Percentiles rank a stretch among this genome's conserved stretches.
These are phyloP conservation scores for Mortierella hygrophila DNA, from an alignment of 192 early-diverging fungal species.

Conservation along the genomic window DNA sequence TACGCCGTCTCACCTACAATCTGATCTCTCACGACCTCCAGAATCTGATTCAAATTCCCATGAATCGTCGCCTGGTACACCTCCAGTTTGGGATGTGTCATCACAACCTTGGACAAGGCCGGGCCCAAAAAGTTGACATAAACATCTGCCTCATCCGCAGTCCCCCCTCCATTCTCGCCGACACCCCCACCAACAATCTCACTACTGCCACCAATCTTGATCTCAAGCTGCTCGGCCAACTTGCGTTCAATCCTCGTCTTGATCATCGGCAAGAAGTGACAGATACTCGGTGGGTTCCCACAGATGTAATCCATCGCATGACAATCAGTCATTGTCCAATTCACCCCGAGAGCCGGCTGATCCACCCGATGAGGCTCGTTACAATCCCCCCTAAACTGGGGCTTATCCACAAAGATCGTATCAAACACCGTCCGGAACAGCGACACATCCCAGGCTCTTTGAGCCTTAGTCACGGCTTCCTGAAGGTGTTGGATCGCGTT, in stretches of 20 bases:
- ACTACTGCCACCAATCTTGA: neutral
- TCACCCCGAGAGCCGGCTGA: constrained; percentile 59
- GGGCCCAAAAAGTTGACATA: constrained; percentile 39
- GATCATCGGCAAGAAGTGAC: constrained; percentile 65
- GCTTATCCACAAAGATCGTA: constrained; percentile 62
- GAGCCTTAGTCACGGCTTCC: constrained; percentile 30
- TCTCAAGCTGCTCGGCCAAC: constrained; percentile 7
- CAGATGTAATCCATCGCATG: constrained; percentile 71
- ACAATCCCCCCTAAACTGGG: constrained; percentile 68
- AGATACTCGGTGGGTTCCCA: constrained; percentile 74
- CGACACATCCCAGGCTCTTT: constrained; percentile 42
- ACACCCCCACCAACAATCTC: no score
- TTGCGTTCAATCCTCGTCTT: constrained; percentile 40
- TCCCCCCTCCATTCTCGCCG: neutral
- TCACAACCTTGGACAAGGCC: constrained; percentile 15
- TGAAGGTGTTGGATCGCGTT: constrained; percentile 23
- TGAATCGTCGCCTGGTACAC: constrained; percentile 10
- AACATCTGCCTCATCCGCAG: constrained; percentile 38
- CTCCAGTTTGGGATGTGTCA: neutral
- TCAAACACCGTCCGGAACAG: constrained; percentile 35
- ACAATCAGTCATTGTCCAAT: constrained; percentile 66
- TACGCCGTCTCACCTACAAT: neutral
- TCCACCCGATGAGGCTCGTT: constrained; percentile 61
- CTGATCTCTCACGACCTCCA: constrained; percentile 13
- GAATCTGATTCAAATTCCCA: constrained; percentile 40